A percentile compares a stretch with the other conserved stretches of the same genome.
These are phyloP conservation scores for Pythium phragmiticola DNA, from an alignment of 352 stramenopile species.

Conservation along the genomic window DNA sequence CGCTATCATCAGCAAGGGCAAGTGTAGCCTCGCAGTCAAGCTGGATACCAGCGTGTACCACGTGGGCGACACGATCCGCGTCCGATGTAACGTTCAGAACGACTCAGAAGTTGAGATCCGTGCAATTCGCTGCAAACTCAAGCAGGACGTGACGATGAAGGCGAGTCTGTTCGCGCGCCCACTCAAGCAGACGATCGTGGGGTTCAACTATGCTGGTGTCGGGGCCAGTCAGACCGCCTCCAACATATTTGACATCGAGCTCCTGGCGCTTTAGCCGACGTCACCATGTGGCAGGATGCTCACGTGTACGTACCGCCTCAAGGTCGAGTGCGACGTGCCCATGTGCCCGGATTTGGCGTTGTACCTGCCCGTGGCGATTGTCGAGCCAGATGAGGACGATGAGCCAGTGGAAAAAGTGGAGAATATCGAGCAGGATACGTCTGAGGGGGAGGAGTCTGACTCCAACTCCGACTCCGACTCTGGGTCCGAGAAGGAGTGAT, in stretches of 20 bases:
- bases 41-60: constrained; percentile 70
- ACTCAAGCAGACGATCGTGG: constrained; percentile 36
- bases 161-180: constrained; percentile 30
- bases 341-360: constrained; percentile 53
- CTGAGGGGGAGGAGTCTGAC: no score
- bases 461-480: no score
- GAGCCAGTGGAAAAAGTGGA: no score
- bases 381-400: constrained; percentile 11
- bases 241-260: no score
- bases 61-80: constrained; percentile 44
- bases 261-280: constrained; percentile 30
- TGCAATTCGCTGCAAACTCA: neutral
- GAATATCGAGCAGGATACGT: no score
- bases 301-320: constrained; percentile 47
- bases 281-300: constrained; percentile 48
- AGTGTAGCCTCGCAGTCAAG: constrained; percentile 37
- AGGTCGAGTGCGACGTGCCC: constrained; percentile 61
- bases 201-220: constrained; percentile 49
- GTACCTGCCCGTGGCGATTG: constrained; percentile 50
- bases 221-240: constrained; percentile 14
- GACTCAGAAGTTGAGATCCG: neutral
- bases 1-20: constrained; percentile 47
- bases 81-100: constrained; percentile 36
- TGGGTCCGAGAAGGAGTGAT: no score
- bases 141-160: constrained; percentile 23